Conservation (phyloP, 768 basidiomycete species). For the Rhodotorula graminis region DNA sequence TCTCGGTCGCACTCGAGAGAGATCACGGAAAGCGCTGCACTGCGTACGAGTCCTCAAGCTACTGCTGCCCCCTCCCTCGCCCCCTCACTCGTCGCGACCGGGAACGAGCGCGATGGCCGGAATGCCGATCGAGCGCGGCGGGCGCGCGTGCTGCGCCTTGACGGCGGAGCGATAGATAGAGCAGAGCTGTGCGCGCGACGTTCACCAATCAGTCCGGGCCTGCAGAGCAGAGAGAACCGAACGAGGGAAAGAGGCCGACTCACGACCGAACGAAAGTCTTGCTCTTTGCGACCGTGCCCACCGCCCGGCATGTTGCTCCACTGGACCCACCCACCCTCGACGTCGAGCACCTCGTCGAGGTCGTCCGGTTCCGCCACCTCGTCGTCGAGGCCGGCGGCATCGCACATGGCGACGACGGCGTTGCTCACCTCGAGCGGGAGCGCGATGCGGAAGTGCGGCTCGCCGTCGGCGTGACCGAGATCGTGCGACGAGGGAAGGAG, state of each 20-base stretch:
- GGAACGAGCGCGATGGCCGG: not conserved
- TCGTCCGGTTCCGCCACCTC: not conserved
- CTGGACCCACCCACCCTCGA: not conserved
- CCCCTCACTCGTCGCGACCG: not conserved
- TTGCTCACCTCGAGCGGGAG: conserved; percentile 15
- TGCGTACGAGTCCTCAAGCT: too few species aligned
- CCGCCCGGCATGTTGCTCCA: not conserved
- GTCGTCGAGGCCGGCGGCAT: not conserved
- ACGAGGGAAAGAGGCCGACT: not conserved
- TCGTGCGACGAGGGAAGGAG: not conserved
- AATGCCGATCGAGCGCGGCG: not conserved
- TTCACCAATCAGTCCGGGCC: too few species aligned
- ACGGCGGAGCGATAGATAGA: conserved; percentile 1
- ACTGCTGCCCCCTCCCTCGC: too few species aligned
- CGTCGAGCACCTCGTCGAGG: not conserved
- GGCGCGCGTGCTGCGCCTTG: not conserved
- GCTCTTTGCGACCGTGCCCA: not conserved
- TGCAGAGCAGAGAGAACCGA: not conserved
- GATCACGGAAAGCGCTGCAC: not conserved
- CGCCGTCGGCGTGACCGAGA: not conserved
- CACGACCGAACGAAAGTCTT: not conserved
- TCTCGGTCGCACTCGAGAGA: not conserved
- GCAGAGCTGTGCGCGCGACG: not conserved
- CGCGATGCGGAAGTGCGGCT: not conserved
- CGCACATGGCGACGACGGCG: conserved; percentile 4